phyloP scores from a whole-genome alignment of 2,329 filamentous ascomycete genomes.

The Stachybotrys chlorohalonatus region DNA sequence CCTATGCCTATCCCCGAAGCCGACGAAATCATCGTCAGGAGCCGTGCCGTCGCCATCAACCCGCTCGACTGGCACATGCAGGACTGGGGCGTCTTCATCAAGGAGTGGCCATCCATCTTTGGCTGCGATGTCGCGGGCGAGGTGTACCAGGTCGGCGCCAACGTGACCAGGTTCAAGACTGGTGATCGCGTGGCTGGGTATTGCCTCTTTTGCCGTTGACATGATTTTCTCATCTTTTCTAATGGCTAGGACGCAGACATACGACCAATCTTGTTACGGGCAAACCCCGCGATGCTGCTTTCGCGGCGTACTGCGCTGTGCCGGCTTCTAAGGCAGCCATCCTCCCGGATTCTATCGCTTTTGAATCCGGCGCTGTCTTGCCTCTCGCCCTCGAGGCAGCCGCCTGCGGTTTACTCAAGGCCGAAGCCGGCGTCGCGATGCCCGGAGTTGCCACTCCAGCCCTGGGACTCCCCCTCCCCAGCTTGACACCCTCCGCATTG shows the following conservation, averaged over 20 bases:
- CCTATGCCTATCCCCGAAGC: slow-evolving; percentile 10
- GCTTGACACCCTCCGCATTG: slow-evolving; percentile 4
- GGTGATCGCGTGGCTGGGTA: slow-evolving; percentile 16
- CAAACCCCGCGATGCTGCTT: slow-evolving; percentile 15
- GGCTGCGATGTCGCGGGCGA: slow-evolving; percentile 21
- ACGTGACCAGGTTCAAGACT: slow-evolving; percentile 11
- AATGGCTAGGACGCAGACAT: slow-evolving; percentile 1
- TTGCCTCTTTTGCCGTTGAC: neutral
- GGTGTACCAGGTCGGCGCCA: slow-evolving; percentile 16
- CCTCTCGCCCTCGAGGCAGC: slow-evolving; percentile 16
- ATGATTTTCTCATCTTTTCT: neutral
- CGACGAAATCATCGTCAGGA: slow-evolving; percentile 11
- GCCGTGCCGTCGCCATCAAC: slow-evolving; percentile 17
- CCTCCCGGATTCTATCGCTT: slow-evolving; percentile 15
- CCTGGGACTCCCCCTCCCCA: slow-evolving; percentile 11
- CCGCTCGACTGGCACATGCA: slow-evolving; percentile 17
- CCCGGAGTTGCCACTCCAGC: slow-evolving; percentile 18
- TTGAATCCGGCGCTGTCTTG: slow-evolving; percentile 7
- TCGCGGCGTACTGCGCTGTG: slow-evolving; percentile 12
- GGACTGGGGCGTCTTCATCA: slow-evolving; percentile 21
- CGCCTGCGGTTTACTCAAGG: slow-evolving; percentile 14
- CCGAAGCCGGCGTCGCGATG: slow-evolving; percentile 11
- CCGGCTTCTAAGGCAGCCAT: slow-evolving; percentile 13
- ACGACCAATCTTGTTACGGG: slow-evolving; percentile 15
- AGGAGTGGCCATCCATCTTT: slow-evolving; percentile 18